Evolutionary conservation across 2,329 filamentous ascomycete species (phyloP).

Genomic region (Rachicladosporium sp.): DNA sequence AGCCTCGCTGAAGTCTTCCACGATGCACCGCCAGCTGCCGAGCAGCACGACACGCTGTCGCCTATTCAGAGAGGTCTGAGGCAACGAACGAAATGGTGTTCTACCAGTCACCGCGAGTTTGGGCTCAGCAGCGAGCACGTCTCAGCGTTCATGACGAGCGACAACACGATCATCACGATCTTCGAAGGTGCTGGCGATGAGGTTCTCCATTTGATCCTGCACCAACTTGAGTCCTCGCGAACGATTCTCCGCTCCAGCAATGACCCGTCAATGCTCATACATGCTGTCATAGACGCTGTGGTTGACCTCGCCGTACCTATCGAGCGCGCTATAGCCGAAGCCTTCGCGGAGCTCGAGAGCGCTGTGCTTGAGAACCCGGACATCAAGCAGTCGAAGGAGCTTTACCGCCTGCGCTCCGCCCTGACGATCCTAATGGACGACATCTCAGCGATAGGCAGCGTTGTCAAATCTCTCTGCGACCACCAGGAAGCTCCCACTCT

Average conservation of each 20-base stretch:
- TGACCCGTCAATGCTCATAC: conserved; percentile 76
- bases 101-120: conserved; percentile 10
- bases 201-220: conserved; percentile 44
- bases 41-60: background rate
- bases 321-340: conserved; percentile 71
- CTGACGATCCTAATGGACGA: conserved; percentile 71
- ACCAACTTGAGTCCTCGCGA: conserved; percentile 59
- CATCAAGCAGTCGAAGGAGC: conserved; percentile 61
- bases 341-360: conserved; percentile 74
- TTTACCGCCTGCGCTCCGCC: conserved; percentile 61
- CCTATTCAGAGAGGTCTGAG: background rate
- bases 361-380: conserved; percentile 71
- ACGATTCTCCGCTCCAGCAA: conserved; percentile 75
- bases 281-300: conserved; percentile 82
- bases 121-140: conserved; percentile 72
- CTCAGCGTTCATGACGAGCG: conserved; percentile 71
- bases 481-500: conserved; percentile 38
- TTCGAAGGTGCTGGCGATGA: conserved; percentile 81
- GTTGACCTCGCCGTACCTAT: conserved; percentile 84
- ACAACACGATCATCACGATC: conserved; percentile 85
- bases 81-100: conserved; percentile 7
- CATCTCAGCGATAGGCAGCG: conserved; percentile 65
- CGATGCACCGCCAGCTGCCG: background rate
- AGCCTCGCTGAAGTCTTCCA: conserved; percentile 5
- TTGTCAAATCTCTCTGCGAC: conserved; percentile 75